These are phyloP conservation scores for Teunomyces pallodes DNA, from an alignment of 805 yeast genomes.

Conservation along the genomic window DNA sequence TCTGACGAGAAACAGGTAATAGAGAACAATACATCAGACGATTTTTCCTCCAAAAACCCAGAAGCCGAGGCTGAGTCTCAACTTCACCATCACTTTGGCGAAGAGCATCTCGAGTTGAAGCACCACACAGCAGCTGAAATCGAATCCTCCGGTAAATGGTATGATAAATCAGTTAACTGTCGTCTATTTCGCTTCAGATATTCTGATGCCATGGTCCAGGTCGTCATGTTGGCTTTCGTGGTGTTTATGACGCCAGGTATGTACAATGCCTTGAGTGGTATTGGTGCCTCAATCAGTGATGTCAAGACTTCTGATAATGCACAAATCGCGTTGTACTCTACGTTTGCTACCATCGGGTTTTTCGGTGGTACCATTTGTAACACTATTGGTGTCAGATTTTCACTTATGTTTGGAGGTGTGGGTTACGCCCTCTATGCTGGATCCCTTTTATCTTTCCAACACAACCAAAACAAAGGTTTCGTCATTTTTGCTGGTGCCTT, in stretches of 20 bases:
- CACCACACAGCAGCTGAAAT: slow-evolving; percentile 28
- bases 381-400: slow-evolving; percentile 43
- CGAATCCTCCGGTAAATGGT: slow-evolving; percentile 40
- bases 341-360: slow-evolving; percentile 58
- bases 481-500: slow-evolving; percentile 56
- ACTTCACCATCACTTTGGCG: slow-evolving; percentile 3
- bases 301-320: slow-evolving; percentile 45
- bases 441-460: slow-evolving; percentile 48
- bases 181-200: slow-evolving; percentile 21
- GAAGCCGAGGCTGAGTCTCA: neutral
- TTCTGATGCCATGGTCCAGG: slow-evolving; percentile 40
- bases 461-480: slow-evolving; percentile 47
- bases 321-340: slow-evolving; percentile 50
- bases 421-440: slow-evolving; percentile 56
- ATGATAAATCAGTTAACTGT: slow-evolving; percentile 21
- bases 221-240: slow-evolving; percentile 46
- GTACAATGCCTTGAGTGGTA: slow-evolving; percentile 50
- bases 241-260: slow-evolving; percentile 52
- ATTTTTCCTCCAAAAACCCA: slow-evolving; percentile 2
- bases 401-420: slow-evolving; percentile 51
- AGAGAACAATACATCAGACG: slow-evolving; percentile 8
- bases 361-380: slow-evolving; percentile 56
- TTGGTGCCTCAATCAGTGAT: slow-evolving; percentile 43
- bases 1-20: slow-evolving; percentile 7
- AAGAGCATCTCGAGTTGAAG: slow-evolving; percentile 18